Percentiles rank a stretch among this genome's conserved stretches.
phyloP scores from a whole-genome alignment of 1,284 basidiomycete genomes.

The Fomitopsis palustris region DNA sequence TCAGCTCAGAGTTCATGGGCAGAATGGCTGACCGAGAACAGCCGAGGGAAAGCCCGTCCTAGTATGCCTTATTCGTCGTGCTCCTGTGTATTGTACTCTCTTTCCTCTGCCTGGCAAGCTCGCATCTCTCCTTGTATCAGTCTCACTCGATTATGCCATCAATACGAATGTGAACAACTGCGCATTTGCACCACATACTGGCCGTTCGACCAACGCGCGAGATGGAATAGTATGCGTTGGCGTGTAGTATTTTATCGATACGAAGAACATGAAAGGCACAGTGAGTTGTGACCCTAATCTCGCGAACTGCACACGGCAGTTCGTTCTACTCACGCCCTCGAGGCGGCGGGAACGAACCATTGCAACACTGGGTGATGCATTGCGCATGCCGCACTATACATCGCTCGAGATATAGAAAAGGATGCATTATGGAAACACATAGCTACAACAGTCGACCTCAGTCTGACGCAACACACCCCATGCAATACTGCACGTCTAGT shows the following conservation, averaged over 20 bases:
- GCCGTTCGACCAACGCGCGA: too few relatives aligned
- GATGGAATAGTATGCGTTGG: too few relatives aligned
- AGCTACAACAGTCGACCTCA: background rate
- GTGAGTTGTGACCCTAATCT: too few relatives aligned
- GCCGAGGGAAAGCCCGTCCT: conserved; percentile 24
- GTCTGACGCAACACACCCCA: background rate
- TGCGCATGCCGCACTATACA: background rate
- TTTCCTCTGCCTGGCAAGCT: background rate
- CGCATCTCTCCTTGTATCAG: background rate
- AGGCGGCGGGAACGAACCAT: too few relatives aligned
- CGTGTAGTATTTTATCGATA: too few relatives aligned
- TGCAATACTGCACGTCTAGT: conserved; percentile 43
- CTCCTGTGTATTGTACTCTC: background rate
- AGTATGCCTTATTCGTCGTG: background rate
- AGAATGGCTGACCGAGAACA: conserved; percentile 17
- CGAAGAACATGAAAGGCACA: too few relatives aligned
- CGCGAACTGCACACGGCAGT: too few relatives aligned
- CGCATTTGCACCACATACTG: too few relatives aligned
- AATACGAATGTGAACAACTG: background rate
- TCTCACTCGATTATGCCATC: background rate
- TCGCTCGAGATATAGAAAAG: background rate
- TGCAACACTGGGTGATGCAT: background rate
- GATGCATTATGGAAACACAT: conserved; percentile 1
- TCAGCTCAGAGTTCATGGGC: conserved; percentile 35
- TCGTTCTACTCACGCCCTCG: too few relatives aligned